These are phyloP conservation scores for Hysterium pulicare DNA, from an alignment of 2,329 filamentous ascomycete genomes.

Conservation along the genomic window DNA sequence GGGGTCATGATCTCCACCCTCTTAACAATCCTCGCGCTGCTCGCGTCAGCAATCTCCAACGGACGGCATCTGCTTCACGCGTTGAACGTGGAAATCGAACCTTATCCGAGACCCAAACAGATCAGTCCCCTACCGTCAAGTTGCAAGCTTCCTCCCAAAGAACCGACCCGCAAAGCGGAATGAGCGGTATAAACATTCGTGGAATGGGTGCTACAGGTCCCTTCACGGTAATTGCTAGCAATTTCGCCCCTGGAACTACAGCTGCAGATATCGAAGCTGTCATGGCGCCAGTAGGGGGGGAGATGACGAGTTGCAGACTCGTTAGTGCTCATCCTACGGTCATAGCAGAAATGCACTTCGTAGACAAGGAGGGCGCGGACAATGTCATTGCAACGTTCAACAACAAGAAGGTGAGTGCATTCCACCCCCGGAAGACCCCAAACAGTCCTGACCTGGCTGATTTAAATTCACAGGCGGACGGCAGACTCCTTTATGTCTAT, in stretches of 20 bases:
- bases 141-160: conserved; percentile 12
- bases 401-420: conserved; percentile 64
- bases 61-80: conserved; percentile 38
- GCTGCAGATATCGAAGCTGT: conserved; percentile 80
- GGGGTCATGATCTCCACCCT: conserved; percentile 68
- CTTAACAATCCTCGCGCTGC: conserved; percentile 38
- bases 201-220: conserved; percentile 66
- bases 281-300: conserved; percentile 68
- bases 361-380: conserved; percentile 68
- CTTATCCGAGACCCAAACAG: conserved; percentile 40
- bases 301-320: conserved; percentile 64
- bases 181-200: conserved; percentile 63
- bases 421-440: neutral
- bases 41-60: conserved; percentile 31
- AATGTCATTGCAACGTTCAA: conserved; percentile 73
- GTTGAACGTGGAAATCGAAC: conserved; percentile 42
- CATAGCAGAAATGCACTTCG: conserved; percentile 74
- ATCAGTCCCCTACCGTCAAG: conserved; percentile 20
- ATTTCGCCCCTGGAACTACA: conserved; percentile 79
- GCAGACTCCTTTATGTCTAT: conserved; percentile 69
- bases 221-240: conserved; percentile 70
- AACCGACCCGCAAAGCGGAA: conserved; percentile 29
- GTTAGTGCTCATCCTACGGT: conserved; percentile 67
- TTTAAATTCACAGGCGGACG: conserved; percentile 59
- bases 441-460: conserved; percentile 9